Base-by-base conservation (phyloP, 306 rosid species). In the Albizia julibrissin region DNA sequence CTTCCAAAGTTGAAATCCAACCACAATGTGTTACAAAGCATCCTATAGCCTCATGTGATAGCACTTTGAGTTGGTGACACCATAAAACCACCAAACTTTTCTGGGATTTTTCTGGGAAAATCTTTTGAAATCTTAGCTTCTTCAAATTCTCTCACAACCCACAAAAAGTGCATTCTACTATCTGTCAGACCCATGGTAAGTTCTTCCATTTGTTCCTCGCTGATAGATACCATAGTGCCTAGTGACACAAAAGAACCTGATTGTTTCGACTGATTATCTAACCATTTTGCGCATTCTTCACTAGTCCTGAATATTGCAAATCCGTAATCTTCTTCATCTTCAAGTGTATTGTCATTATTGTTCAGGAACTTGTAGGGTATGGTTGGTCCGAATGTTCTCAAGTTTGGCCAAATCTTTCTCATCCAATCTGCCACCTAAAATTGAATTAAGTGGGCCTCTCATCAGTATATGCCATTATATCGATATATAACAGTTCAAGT, bases 31-130 rank as follows among this genome's bases (percentile, higher is more conserved):
- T 19, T 21, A 68, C 27, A 37, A 68, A 68, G 47, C 47, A 68
- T 33, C 49, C 72, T 31, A 68, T 68, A 19, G 72, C 72, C 47
- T 68, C 47, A 1, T 68, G 72, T 68, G 72, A 68, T 37, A 68
- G 47, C 8, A 68, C 72, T 37, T 68, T 68, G 27, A 37, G 46
- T 68, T 68, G 72, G 72, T 37, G 27, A 39, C 72, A 68, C 72
- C 72, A 68, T 68, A 27, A 0, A 11, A 68, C 72, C 47, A 68
- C 47, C 27, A 33, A 31, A 68, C 46, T 4, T n/a, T 19, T 68
- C 27, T 19, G 15, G 21, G 27, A 2, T 37, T 37, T 37, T 68
- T 4, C 10, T 68, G 5, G 14, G 4, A 10, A 68, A 37, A 4
- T 37, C 0, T 18, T 3, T 1, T 0, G 72, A 47, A 19, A 37